Percentiles rank a stretch among this genome's conserved stretches.
These are phyloP conservation scores for Lathyrus sativus DNA, from an alignment of 306 rosid species.

Conservation along the genomic window DNA sequence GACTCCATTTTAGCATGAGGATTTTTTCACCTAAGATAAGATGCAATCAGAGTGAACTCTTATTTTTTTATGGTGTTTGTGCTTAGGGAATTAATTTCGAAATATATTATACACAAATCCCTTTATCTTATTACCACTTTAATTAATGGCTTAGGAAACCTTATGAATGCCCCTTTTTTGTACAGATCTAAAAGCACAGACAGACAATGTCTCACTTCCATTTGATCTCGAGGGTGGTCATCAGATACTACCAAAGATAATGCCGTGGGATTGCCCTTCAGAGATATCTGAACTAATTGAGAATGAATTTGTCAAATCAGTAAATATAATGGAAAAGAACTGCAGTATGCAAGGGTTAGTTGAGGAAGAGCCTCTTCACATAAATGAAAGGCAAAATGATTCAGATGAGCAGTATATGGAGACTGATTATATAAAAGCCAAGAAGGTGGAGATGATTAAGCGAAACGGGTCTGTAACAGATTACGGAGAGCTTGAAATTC, in stretches of 20 bases:
- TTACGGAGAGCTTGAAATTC: constrained; percentile 54
- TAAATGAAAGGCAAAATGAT: constrained; percentile 43
- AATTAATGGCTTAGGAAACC: constrained; percentile 15
- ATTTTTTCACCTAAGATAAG: not conserved
- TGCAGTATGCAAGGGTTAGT: constrained; percentile 45
- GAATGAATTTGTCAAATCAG: constrained; percentile 54
- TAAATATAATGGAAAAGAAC: constrained; percentile 53
- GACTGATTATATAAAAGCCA: constrained; percentile 54
- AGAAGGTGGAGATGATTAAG: constrained; percentile 73
- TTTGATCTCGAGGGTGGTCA: constrained; percentile 79
- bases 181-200: constrained; percentile 57
- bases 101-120: constrained; percentile 11
- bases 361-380: constrained; percentile 46
- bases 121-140: constrained; percentile 22
- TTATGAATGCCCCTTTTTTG: constrained; percentile 28
- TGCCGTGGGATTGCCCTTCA: constrained; percentile 95
- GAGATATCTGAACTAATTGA: constrained; percentile 69
- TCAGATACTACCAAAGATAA: constrained; percentile 70
- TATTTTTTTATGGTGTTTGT: constrained; percentile 23
- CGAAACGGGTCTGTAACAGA: constrained; percentile 65
- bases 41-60: constrained; percentile 4
- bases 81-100: constrained; percentile 21
- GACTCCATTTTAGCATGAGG: constrained; percentile 18
- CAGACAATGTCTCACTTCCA: constrained; percentile 51
- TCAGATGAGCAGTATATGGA: constrained; percentile 41